Conservation (phyloP, 2,329 filamentous ascomycete genomes). For the Trichoderma sp. region DNA sequence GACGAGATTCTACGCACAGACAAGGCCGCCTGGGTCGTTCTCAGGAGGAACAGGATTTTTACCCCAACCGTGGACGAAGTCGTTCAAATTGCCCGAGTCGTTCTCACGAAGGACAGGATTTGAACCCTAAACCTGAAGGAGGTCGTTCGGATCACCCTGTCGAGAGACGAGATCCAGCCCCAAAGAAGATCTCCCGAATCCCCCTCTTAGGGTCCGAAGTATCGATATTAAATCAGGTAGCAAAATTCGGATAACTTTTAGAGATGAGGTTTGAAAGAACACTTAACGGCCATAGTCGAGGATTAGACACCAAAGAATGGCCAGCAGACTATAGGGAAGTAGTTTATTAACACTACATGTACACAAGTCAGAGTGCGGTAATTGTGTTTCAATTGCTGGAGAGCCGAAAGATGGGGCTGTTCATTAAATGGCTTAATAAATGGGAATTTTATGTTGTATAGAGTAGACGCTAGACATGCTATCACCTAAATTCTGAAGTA, state of each 20-base stretch:
- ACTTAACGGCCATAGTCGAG: neutral
- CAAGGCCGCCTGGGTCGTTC: neutral
- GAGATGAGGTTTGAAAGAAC: neutral
- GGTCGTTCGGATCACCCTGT: neutral
- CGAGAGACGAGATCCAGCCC: neutral
- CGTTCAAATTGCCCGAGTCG: neutral
- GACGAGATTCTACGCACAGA: neutral
- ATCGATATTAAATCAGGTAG: neutral
- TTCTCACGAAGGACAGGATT: no score
- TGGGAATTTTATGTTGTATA: neutral
- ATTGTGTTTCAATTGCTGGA: neutral
- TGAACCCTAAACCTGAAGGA: no score
- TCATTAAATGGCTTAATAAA: neutral
- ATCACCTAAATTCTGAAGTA: no score
- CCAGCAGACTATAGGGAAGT: neutral
- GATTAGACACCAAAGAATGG: neutral
- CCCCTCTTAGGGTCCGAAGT: neutral
- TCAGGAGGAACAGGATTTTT: neutral
- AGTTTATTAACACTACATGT: neutral
- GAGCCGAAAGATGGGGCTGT: neutral
- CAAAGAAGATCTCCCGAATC: neutral
- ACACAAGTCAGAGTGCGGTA: neutral
- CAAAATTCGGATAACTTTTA: no score
- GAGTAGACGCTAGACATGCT: neutral
- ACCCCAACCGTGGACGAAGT: neutral